These are phyloP conservation scores for Skeletonema marinoi DNA, from an alignment of 108 stramenopile species.

Conservation along the genomic window DNA sequence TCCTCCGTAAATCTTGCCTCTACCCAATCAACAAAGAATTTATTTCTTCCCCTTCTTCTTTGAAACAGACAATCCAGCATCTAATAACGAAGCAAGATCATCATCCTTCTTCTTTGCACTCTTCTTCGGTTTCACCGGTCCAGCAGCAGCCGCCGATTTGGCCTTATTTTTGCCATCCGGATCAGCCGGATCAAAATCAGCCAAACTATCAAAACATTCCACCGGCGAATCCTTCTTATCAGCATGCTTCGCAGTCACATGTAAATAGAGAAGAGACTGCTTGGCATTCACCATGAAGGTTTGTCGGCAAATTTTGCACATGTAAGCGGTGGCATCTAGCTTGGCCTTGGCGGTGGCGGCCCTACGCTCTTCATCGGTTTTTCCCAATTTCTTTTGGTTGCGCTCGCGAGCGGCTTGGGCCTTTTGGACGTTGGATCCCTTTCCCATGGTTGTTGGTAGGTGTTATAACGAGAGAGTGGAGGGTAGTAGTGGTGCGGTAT, in stretches of 20 bases:
- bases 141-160: slow-evolving; percentile 19
- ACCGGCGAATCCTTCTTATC: slow-evolving; percentile 52
- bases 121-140: slow-evolving; percentile 57
- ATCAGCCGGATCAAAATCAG: slow-evolving; percentile 80
- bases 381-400: slow-evolving; percentile 86
- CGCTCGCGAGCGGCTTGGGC: slow-evolving; percentile 81
- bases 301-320: slow-evolving; percentile 81
- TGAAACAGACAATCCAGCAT: slow-evolving; percentile 58
- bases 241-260: slow-evolving; percentile 79
- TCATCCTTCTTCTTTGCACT: slow-evolving; percentile 44
- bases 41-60: slow-evolving; percentile 60
- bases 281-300: slow-evolving; percentile 91
- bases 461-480: not conserved
- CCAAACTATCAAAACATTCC: slow-evolving; percentile 69
- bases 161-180: slow-evolving; percentile 52
- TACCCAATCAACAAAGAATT: not conserved
- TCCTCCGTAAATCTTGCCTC: not conserved
- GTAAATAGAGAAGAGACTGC: slow-evolving; percentile 67
- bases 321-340: slow-evolving; percentile 74
- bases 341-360: slow-evolving; percentile 77
- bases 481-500: not conserved
- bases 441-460: slow-evolving; percentile 65
- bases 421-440: slow-evolving; percentile 91
- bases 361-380: slow-evolving; percentile 85
- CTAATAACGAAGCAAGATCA: slow-evolving; percentile 47